Evolutionary conservation across 768 basidiomycete genomes (phyloP), one percentile per base, ranked within the genome.

Genomic region (Solioccasus polychromus): DNA sequence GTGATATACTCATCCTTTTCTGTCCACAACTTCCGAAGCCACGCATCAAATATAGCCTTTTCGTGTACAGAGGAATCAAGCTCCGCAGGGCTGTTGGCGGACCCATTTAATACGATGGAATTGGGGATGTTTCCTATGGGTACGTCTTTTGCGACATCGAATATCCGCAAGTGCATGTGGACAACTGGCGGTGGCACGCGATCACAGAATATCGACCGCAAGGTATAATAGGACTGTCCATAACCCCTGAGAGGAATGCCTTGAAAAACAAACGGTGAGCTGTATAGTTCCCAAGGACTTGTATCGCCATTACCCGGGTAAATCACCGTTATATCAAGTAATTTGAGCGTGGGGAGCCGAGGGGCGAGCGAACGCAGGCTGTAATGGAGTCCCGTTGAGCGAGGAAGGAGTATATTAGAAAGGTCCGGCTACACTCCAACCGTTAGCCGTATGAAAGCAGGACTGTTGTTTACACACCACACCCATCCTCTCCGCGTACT

Each of bases 281-380:
- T 14, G 5, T 23, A 12, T 5, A n/a, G 22, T 14, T 18, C 10
- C 5, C 3, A n/a, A 23, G 19, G 14, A 15, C 22, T 31, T 29
- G 10, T 35, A 20, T 29, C 41, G 30, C 30, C 26, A 34, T 53
- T 63, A 82, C 93, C 93, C 52, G 92, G 90, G 68, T 99, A 99
- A 22, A 85, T 79, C 50, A 95, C 74, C 0, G 96, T 98, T 35
- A 96, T 71, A 62, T 98, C 96, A n/a, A 98, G 71, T 11, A 99
- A 64, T 53, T 83, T 79, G 47, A 99, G 71, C 43, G 77, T 76
- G 22, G 85, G 85, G 19, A 94, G 77, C 47, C 85, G 79, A 18
- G 92, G 83, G 14, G 82, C 74, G 10, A 97, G 77, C 1, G 91
- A 83, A 23, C 89, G 81, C 36, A 98, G 71, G 54, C 83, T 87